Conservation (phyloP, 1,284 basidiomycete species). For the Rhodotorula sp. region DNA sequence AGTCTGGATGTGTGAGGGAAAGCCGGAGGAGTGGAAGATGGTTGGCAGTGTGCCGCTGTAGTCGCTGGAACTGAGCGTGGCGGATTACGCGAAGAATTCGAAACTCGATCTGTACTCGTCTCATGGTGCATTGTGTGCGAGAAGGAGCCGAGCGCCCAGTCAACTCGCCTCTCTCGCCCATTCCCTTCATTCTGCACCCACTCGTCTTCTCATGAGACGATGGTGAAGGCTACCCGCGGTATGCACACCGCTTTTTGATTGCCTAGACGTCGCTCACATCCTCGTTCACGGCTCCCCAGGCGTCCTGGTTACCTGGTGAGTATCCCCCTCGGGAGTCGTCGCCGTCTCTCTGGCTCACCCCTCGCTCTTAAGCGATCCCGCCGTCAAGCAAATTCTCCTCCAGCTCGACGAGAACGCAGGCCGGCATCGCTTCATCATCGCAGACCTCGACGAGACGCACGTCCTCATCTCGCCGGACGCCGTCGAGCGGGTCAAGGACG, state of each 20-base stretch:
- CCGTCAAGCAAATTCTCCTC: constrained; percentile 83
- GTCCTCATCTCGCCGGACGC: constrained; percentile 76
- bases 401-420: constrained; percentile 59
- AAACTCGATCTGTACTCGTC: no score
- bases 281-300: constrained; percentile 1
- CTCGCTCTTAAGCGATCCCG: constrained; percentile 63
- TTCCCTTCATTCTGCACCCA: background rate
- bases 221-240: constrained; percentile 41
- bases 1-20: constrained; percentile 22
- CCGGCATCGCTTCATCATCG: constrained; percentile 66
- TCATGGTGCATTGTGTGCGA: no score
- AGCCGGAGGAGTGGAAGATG: constrained; percentile 25
- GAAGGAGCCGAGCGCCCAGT: no score
- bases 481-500: constrained; percentile 64
- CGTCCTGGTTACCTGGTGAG: constrained; percentile 39
- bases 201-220: background rate
- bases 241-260: background rate
- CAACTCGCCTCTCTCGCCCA: background rate
- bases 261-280: background rate
- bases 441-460: constrained; percentile 81
- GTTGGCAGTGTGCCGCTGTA: constrained; percentile 14
- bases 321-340: background rate
- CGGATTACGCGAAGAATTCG: no score
- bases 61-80: no score
- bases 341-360: background rate